These are phyloP conservation scores for Zoysia pacifica DNA, from an alignment of 176 grass and related monocot genomes.

Conservation along the genomic window DNA sequence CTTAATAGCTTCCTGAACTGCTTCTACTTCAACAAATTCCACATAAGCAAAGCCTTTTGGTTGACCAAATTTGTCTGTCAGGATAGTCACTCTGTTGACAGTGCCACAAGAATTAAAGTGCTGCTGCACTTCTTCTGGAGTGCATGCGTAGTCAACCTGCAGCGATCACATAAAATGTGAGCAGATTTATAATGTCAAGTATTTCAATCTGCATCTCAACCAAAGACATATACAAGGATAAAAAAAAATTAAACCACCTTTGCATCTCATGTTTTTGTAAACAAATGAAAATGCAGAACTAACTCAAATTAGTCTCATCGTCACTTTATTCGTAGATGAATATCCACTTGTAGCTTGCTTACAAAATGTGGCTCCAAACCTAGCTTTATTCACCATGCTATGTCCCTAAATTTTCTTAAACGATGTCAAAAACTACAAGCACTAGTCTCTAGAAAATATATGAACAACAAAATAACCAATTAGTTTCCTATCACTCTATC, in stretches of 20 bases:
- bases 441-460: background rate
- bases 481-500: background rate
- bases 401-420: background rate
- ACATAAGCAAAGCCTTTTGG: slow-evolving; percentile 88
- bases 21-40: slow-evolving; percentile 78
- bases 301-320: background rate
- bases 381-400: background rate
- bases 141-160: slow-evolving; percentile 86
- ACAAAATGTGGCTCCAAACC: background rate
- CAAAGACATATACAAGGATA: background rate
- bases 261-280: background rate
- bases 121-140: slow-evolving; percentile 86
- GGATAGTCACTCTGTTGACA: slow-evolving; percentile 78
- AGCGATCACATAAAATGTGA: slow-evolving; percentile 23
- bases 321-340: background rate
- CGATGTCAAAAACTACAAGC: background rate
- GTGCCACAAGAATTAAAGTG: slow-evolving; percentile 88
- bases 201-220: background rate
- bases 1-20: slow-evolving; percentile 72
- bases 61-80: slow-evolving; percentile 82
- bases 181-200: background rate
- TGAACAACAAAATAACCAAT: background rate
- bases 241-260: background rate
- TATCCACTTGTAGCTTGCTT: background rate
- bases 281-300: background rate